Evolutionary conservation across 257 asterid species (phyloP).

Genomic region (Solanum chilense): DNA sequence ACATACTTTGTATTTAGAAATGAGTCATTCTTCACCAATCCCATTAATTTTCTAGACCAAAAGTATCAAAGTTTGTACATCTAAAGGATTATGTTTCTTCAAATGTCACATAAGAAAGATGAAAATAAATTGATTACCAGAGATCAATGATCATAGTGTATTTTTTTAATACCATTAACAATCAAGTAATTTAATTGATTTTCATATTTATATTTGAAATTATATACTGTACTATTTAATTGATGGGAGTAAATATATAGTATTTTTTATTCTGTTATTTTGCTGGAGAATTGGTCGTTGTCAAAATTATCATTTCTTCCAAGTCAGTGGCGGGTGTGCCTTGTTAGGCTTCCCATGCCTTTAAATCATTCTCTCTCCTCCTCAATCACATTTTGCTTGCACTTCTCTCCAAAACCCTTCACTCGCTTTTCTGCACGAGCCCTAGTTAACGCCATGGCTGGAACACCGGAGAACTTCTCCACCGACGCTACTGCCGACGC

Average conservation of each 20-base stretch:
- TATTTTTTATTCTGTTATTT: not conserved
- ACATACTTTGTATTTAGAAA: not conserved
- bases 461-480: conserved; percentile 41
- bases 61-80: not conserved
- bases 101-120: not conserved
- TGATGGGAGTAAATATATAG: not conserved
- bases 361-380: not conserved
- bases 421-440: not conserved
- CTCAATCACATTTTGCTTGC: conserved; percentile 8
- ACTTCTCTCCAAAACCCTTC: conserved; percentile 6
- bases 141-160: not conserved
- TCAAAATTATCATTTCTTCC: not conserved
- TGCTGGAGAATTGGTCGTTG: not conserved
- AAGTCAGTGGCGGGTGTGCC: not conserved
- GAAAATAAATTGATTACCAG: not conserved
- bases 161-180: not conserved
- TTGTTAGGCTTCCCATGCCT: not conserved
- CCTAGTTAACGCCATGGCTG: conserved; percentile 45
- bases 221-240: not conserved
- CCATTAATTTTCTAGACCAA: not conserved
- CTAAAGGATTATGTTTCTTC: not conserved
- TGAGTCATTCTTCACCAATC: not conserved
- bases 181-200: not conserved
- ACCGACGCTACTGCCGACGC: conserved; percentile 2
- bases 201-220: not conserved